A percentile compares a stretch with the other conserved stretches of the same genome.
phyloP scores from a whole-genome alignment of 2,329 filamentous ascomycete species.

The Aspergillus tubingensis region DNA sequence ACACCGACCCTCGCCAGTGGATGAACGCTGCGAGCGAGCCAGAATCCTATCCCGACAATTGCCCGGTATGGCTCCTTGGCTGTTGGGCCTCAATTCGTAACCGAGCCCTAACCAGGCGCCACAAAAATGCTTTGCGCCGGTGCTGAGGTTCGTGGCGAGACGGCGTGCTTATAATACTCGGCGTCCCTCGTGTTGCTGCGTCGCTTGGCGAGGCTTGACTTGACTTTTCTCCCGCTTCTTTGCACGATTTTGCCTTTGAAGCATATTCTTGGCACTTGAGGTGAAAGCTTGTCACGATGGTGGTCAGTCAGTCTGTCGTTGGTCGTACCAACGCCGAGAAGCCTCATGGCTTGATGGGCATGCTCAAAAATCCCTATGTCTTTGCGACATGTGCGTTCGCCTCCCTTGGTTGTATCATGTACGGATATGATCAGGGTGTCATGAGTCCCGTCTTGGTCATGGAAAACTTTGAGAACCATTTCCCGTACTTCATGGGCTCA shows the following conservation, averaged over 20 bases:
- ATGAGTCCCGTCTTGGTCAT: constrained; percentile 40
- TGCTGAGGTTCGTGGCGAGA: background rate
- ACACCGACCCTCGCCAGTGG: background rate
- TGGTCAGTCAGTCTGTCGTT: constrained; percentile 41
- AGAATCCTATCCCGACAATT: background rate
- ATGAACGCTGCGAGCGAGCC: background rate
- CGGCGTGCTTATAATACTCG: background rate
- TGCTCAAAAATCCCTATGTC: constrained; percentile 46
- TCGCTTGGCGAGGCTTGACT: constrained; percentile 2
- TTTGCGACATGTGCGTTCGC: constrained; percentile 41
- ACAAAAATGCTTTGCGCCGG: background rate
- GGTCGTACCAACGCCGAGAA: constrained; percentile 42
- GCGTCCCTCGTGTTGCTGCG: background rate
- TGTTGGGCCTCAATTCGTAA: background rate
- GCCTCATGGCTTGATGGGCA: constrained; percentile 41
- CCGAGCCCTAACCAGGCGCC: constrained; percentile 1
- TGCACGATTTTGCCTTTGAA: background rate
- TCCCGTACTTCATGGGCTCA: constrained; percentile 33
- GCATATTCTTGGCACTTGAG: background rate
- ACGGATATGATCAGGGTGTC: constrained; percentile 40
- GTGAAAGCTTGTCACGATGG: constrained; percentile 19
- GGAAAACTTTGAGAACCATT: constrained; percentile 40
- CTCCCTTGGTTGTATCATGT: constrained; percentile 38
- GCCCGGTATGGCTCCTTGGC: background rate
- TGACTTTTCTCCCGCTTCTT: background rate